A percentile compares a stretch with the other conserved stretches of the same genome.
phyloP scores from a whole-genome alignment of 805 yeast species.

The Barnettozyma wickerhamii region DNA sequence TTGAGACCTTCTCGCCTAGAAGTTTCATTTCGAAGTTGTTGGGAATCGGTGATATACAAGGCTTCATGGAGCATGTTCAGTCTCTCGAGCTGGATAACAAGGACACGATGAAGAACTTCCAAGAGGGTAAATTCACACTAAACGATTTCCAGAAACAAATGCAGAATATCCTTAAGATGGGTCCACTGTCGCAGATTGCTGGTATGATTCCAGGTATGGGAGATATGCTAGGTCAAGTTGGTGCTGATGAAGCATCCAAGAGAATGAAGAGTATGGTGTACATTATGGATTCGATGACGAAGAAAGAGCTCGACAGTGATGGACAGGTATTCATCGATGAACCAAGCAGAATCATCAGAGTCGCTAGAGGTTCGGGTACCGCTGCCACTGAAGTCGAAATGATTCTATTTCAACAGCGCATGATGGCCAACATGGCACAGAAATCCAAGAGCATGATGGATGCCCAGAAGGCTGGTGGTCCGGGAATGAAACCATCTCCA shows the following conservation, averaged over 20 bases:
- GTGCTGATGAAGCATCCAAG: constrained; percentile 87
- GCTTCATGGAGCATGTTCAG: constrained; percentile 90
- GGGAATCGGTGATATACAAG: constrained; percentile 95
- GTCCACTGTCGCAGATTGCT: constrained; percentile 91
- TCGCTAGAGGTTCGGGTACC: constrained; percentile 94
- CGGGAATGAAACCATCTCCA: constrained; percentile 41
- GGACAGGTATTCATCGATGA: constrained; percentile 53
- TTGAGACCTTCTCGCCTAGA: constrained; percentile 86
- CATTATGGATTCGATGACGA: constrained; percentile 95
- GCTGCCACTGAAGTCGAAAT: constrained; percentile 90
- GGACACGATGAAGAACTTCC: constrained; percentile 85
- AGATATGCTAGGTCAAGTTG: constrained; percentile 79
- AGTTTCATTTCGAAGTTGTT: constrained; percentile 86
- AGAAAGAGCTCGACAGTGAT: constrained; percentile 83
- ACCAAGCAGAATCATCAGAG: constrained; percentile 83
- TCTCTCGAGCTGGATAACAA: constrained; percentile 83
- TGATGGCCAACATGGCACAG: constrained; percentile 93
- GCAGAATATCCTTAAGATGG: constrained; percentile 95
- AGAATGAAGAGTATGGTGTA: constrained; percentile 84
- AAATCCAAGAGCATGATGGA: constrained; percentile 51
- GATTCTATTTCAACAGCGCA: constrained; percentile 83
- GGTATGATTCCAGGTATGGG: constrained; percentile 93
- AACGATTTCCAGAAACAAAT: constrained; percentile 91
- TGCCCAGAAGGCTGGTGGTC: constrained; percentile 38
- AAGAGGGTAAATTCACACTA: constrained; percentile 91